These are phyloP conservation scores for Kluyveromyces siamensis DNA, from an alignment of 805 yeast genomes.

Conservation along the genomic window DNA sequence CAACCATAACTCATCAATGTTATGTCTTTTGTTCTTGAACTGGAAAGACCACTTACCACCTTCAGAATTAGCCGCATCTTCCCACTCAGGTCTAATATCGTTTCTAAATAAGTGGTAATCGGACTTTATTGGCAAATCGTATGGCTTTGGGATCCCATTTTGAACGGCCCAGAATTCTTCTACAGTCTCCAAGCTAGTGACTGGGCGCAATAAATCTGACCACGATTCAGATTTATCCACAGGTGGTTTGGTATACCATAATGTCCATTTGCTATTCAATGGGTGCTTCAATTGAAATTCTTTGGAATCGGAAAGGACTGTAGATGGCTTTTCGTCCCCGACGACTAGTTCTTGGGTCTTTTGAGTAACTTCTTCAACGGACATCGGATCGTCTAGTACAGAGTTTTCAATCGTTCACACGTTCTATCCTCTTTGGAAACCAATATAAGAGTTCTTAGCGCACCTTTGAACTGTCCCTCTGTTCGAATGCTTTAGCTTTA, in stretches of 20 bases:
- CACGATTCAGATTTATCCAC: constrained; percentile 72
- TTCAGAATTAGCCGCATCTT: constrained; percentile 72
- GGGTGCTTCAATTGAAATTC: constrained; percentile 54
- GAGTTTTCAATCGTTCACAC: neutral
- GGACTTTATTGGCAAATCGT: constrained; percentile 81
- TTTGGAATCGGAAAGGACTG: constrained; percentile 23
- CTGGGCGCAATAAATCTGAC: constrained; percentile 88
- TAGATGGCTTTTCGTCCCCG: constrained; percentile 18
- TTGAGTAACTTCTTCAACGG: constrained; percentile 29
- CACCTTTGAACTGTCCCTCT: neutral
- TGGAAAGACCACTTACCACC: constrained; percentile 94
- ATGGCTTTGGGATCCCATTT: constrained; percentile 87
- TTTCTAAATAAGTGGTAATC: constrained; percentile 94
- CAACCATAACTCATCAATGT: constrained; percentile 87
- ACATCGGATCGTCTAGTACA: constrained; percentile 14
- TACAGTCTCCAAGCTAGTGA: constrained; percentile 84
- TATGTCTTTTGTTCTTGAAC: constrained; percentile 51
- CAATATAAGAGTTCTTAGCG: neutral
- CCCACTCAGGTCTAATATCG: constrained; percentile 98
- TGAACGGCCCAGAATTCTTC: constrained; percentile 99
- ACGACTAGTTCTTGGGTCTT: constrained; percentile 24
- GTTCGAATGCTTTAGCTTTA: neutral
- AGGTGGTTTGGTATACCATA: constrained; percentile 96
- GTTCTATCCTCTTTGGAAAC: neutral
- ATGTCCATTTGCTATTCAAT: constrained; percentile 82